These are phyloP conservation scores for Cardiospermum halicacabum DNA, from an alignment of 345 rosid species.

Conservation along the genomic window DNA sequence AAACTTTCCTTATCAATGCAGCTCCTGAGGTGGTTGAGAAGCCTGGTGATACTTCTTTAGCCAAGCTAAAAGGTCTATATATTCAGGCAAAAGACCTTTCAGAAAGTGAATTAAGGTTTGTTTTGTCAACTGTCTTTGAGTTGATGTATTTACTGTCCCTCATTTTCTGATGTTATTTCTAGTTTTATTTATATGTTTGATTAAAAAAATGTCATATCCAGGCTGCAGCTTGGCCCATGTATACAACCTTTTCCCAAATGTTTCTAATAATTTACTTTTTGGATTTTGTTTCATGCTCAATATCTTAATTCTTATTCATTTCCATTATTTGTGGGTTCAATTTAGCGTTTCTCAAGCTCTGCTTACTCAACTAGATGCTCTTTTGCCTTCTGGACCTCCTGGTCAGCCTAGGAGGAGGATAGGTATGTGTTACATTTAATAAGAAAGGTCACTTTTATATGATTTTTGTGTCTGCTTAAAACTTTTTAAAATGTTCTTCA, in stretches of 20 bases:
- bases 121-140: not conserved
- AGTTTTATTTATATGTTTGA: not conserved
- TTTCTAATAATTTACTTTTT: not conserved
- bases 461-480: constrained; percentile 5
- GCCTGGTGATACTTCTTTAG: constrained; percentile 71
- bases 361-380: constrained; percentile 61
- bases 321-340: constrained; percentile 12
- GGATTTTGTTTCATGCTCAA: not conserved
- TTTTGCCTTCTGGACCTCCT: constrained; percentile 65
- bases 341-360: constrained; percentile 54
- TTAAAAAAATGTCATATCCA: not conserved
- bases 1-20: constrained; percentile 32
- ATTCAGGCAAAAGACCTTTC: constrained; percentile 81
- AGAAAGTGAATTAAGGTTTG: constrained; percentile 76
- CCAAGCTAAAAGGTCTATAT: constrained; percentile 54
- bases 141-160: not conserved
- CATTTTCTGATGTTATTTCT: not conserved
- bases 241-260: not conserved
- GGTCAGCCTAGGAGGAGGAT: constrained; percentile 74
- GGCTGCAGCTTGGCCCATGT: not conserved
- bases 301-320: not conserved
- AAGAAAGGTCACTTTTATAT: not conserved
- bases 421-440: constrained; percentile 41
- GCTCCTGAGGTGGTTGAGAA: constrained; percentile 94
- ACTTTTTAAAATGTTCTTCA: not conserved